A percentile compares a stretch with the other conserved stretches of the same genome.
Conservation (phyloP, 768 basidiomycete species). For the Serendipita sp. region DNA sequence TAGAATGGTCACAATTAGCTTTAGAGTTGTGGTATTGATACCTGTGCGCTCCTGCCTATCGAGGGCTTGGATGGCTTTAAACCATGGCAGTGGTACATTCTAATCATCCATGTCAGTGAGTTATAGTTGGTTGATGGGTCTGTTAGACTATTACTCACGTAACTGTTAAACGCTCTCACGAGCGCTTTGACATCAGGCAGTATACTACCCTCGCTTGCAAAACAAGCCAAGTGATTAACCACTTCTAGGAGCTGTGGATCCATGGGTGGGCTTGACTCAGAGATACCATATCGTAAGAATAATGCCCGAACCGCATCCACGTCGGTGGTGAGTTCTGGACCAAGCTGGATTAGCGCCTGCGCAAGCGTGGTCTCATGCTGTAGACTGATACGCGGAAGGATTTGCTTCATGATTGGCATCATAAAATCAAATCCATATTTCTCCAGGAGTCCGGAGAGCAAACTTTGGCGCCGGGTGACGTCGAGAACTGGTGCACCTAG, state of each 20-base stretch:
- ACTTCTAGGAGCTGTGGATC: conserved; percentile 59
- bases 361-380: conserved; percentile 52
- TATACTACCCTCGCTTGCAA: conserved; percentile 57
- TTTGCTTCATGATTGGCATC: conserved; percentile 54
- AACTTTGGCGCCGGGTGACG: conserved; percentile 52
- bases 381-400: conserved; percentile 54
- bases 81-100: conserved; percentile 61
- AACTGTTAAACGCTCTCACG: conserved; percentile 53
- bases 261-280: conserved; percentile 52
- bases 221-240: conserved; percentile 46
- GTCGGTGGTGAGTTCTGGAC: conserved; percentile 65
- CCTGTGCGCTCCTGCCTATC: conserved; percentile 72
- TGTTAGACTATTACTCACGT: conserved; percentile 33
- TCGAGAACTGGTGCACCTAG: conserved; percentile 58
- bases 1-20: conserved; percentile 76
- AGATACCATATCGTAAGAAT: conserved; percentile 59
- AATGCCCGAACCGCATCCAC: conserved; percentile 52
- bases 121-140: background rate
- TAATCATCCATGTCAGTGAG: conserved; percentile 17
- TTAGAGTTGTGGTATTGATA: conserved; percentile 78
- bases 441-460: conserved; percentile 57
- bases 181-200: conserved; percentile 63
- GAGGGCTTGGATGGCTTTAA: conserved; percentile 67
- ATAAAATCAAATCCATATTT: conserved; percentile 71
- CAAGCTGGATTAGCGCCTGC: conserved; percentile 60